These are phyloP conservation scores for Naganishia kalamii DNA, from an alignment of 768 basidiomycete species.

Conservation along the genomic window DNA sequence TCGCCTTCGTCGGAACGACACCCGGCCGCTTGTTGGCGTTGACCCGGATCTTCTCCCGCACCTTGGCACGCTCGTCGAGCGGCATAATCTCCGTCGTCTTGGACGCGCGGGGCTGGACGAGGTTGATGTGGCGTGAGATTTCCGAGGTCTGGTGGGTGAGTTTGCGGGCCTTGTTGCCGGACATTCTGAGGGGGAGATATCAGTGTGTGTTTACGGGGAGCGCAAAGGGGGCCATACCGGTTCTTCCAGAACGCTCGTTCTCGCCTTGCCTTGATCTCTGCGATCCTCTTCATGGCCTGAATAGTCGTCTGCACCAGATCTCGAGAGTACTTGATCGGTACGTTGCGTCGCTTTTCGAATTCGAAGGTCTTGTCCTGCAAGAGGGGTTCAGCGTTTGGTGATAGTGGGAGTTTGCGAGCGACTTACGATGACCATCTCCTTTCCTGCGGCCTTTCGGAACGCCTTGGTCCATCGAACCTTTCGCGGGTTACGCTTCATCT, in stretches of 20 bases:
- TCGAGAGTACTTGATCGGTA: conserved; percentile 93
- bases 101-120: conserved; percentile 43
- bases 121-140: conserved; percentile 54
- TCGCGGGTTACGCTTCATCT: conserved; percentile 99
- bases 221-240: conserved; percentile 43
- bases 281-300: conserved; percentile 90
- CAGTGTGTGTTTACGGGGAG: not conserved
- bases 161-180: conserved; percentile 64
- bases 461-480: conserved; percentile 99
- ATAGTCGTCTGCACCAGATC: conserved; percentile 86
- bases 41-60: conserved; percentile 46
- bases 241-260: conserved; percentile 96
- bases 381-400: not conserved
- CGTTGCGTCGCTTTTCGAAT: conserved; percentile 97
- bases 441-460: conserved; percentile 95
- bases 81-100: conserved; percentile 48
- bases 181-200: conserved; percentile 59
- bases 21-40: conserved; percentile 36
- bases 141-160: conserved; percentile 55
- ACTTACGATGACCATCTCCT: conserved; percentile 97
- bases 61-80: conserved; percentile 50
- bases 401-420: not conserved
- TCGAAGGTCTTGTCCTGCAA: conserved; percentile 91
- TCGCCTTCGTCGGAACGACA: conserved; percentile 52
- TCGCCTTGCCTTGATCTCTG: conserved; percentile 81